A percentile compares a stretch with the other conserved stretches of the same genome.
Conservation (phyloP, 306 rosid genomes). For the Rosa rugosa region DNA sequence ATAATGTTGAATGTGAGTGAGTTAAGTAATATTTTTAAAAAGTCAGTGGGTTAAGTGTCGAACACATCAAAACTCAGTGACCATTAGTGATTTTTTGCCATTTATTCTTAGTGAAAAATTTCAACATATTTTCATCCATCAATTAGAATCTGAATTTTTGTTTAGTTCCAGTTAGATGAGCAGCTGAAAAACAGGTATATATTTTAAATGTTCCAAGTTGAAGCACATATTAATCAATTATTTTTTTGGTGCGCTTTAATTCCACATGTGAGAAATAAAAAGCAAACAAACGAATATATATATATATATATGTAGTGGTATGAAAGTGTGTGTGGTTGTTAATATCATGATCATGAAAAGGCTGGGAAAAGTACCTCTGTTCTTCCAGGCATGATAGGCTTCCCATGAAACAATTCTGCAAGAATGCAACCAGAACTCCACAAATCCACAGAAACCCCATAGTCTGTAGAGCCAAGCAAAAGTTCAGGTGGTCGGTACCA, state of each 20-base stretch:
- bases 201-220: not conserved
- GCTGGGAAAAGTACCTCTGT: conserved; percentile 66
- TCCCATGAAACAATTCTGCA: conserved; percentile 77
- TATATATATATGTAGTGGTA: too few species aligned
- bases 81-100: too few species aligned
- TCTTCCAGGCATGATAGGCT: conserved; percentile 86
- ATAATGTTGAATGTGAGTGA: too few species aligned
- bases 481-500: conserved; percentile 97
- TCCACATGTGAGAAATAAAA: not conserved
- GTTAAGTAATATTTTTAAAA: too few species aligned
- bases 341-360: conserved; percentile 7
- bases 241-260: not conserved
- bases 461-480: conserved; percentile 73
- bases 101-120: not conserved
- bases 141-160: not conserved
- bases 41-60: too few species aligned
- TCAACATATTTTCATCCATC: not conserved
- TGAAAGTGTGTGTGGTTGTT: too few species aligned
- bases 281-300: not conserved
- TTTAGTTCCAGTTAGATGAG: not conserved
- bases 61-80: too few species aligned
- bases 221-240: not conserved
- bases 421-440: conserved; percentile 95
- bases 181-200: not conserved
- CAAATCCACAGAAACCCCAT: conserved; percentile 73